Base-by-base conservation (phyloP, 768 basidiomycete species). In the Leccinum subgranulosum region DNA sequence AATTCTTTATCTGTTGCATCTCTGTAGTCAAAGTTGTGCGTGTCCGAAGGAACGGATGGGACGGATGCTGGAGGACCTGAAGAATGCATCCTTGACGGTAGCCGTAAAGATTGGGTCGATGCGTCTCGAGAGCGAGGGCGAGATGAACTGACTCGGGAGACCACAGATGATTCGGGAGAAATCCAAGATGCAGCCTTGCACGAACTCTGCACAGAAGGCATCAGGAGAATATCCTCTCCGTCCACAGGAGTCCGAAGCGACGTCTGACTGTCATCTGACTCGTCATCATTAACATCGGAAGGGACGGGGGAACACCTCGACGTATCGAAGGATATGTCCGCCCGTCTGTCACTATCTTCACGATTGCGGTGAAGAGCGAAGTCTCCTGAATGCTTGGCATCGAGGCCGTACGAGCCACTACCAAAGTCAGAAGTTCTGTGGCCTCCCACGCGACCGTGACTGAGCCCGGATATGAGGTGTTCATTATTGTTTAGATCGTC, bases 221-320 rank as follows among this genome's bases (percentile, higher is more conserved):
- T 17, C 39, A 62, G 21, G 8, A 65, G 56, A 29, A 69, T 29
- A 15, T 49, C 49, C 25, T 67, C 68, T 28, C 60, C 60, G 21
- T 72, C 66, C 36, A 64, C 64, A 36, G 69, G 72, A 25, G 67
- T 74, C 23, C 60, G 69, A 41, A 64, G 57, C 36, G 64, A 70
- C 7, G 39, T 28, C 34, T 58, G 72, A 27, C 63, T 62, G 21
- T 67, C 69, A 51, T 69, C 71, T 12, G 70, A 74, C 33, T 63
- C 71, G 19, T 71, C 67, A 8, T 71, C 71, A 8, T 60, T 63
- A 4, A 68, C 63, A 51, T 73, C 71, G 1, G 56, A 67, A 29
- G 70, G 68, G 15, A 39, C 33, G 45, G 61, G 60, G 23, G 66
- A 64, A 52, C 53, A 59, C 19, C 57, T 59, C 27, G 61, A 65